A percentile compares a stretch with the other conserved stretches of the same genome.
These are phyloP conservation scores for Kalaharituber pfeilii DNA, from an alignment of 2,329 filamentous ascomycete genomes.

Conservation along the genomic window DNA sequence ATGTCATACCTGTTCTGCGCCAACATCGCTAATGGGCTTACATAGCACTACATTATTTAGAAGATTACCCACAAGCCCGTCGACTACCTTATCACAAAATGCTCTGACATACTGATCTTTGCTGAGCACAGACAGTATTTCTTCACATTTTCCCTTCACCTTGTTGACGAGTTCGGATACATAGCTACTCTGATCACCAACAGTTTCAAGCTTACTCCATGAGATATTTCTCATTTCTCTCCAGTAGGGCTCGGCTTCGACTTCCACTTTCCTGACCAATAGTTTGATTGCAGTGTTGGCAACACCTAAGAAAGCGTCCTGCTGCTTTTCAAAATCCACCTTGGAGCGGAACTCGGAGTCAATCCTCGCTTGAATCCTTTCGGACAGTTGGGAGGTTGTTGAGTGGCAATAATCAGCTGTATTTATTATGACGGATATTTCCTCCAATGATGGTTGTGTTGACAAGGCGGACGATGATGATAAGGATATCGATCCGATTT, in stretches of 20 bases:
- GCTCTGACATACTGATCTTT: constrained; percentile 90
- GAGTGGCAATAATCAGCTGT: constrained; percentile 95
- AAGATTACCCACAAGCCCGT: constrained; percentile 56
- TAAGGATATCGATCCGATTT: background rate
- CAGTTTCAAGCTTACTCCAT: constrained; percentile 84
- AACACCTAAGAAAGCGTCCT: constrained; percentile 88
- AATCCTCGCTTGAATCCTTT: constrained; percentile 81
- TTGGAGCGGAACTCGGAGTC: constrained; percentile 57
- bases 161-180: constrained; percentile 62
- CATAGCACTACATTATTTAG: constrained; percentile 50
- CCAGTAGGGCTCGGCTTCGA: constrained; percentile 73
- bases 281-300: constrained; percentile 72
- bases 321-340: constrained; percentile 81
- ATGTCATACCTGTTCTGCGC: constrained; percentile 60
- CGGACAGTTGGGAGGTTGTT: constrained; percentile 82
- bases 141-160: constrained; percentile 52
- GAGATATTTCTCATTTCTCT: constrained; percentile 93
- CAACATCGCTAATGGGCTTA: constrained; percentile 78
- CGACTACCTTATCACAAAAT: constrained; percentile 91
- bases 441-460: constrained; percentile 40
- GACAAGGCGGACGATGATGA: constrained; percentile 1
- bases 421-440: constrained; percentile 74
- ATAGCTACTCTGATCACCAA: constrained; percentile 85
- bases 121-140: constrained; percentile 58
- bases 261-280: constrained; percentile 67